Base-by-base conservation (phyloP, 2,329 filamentous ascomycete species). In the Claviceps pazoutovae region DNA sequence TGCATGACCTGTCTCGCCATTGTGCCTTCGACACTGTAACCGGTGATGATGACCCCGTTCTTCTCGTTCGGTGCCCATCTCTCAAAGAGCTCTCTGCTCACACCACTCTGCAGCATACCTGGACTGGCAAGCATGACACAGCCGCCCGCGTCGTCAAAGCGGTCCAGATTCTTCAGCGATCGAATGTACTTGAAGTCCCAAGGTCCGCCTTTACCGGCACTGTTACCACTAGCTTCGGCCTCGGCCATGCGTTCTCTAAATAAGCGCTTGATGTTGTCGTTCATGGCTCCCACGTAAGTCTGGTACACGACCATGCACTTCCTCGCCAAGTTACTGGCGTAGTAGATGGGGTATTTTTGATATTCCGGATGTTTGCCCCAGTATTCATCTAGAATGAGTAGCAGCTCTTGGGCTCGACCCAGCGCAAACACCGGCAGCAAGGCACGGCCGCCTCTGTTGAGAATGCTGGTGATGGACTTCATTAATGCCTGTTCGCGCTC, bases 241-340 rank as follows among this genome's bases (percentile, higher is more conserved):
- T 95, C 88, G 4, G 88, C 88, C 81, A 95, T 94, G 47, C 88
- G 82, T 67, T 94, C 89, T 50, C 86, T 79, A 68, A 96, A 96
- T n/a, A 95, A 78, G 11, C 88, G 81, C 67, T 95, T 96, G 73
- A 98, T 97, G 61, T 96, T 97, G 63, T 97, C 91, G 65, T 98
- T 98, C 93, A 98, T 98, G 51, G 90, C 89, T 48, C 90, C 88
- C 48, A 97, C 88, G 62, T 97, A 98, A 1, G 93, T 98, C 66
- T 97, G 93, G 64, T 98, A 98, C 3, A 97, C 89, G 34, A 96
- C 80, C 93, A 98, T 98, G 71, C 93, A 98, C 68, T 95, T 93
- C 56, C 91, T 77, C 1, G 93, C 93, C 43, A 97, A 79, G 61
- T 95, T 95, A 61, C 88, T 93, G 51, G 94, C 94, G 66, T 97